Base-by-base conservation (phyloP, 2,329 filamentous ascomycete species). In the Metarhizium humberi region DNA sequence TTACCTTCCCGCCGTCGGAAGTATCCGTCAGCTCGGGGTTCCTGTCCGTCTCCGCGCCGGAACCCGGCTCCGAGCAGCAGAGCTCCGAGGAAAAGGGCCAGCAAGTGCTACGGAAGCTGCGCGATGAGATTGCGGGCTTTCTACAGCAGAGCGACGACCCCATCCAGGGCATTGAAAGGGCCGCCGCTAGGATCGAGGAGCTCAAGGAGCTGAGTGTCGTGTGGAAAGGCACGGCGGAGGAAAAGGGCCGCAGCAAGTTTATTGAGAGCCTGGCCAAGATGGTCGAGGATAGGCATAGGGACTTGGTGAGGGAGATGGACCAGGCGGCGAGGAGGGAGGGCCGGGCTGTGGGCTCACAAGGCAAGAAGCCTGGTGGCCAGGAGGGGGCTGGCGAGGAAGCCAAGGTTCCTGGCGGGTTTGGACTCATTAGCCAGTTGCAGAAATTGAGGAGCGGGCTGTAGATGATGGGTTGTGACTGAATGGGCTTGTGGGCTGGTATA, bases 181-280 rank as follows among this genome's bases (percentile, higher is more conserved):
- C 94, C 0, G 81, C 81, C 13, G 78, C 79, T 55, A 78, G 89
- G 48, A 85, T 97, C 14, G 86, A 90, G 64, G 84, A 88, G 66
- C 77, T 97, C 55, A 86, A 90, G 64, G 80, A 85, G 59, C 72
- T 97, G 59, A 83, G 84, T 4, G 73, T 73, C n/a, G 85, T 99
- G 25, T 99, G 94, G 92, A 92, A 88, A 68, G 91, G 91, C n/a
- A 96, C 94, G 2, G 87, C 89, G 0, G 94, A 99, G 73, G 94
- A 97, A 69, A 95, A 89, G 71, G 90, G 90, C 6, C 78, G 94
- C 53, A 74, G 74, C 10, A 88, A 83, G 64, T 91, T 96, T 67
- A 85, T 99, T 18, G 92, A 97, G 60, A 79, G 80, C 52, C 69
- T 99, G 63, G 84, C 85, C 38, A 90, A 85, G 74, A 79, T 90